Conservation (phyloP, 1,139 yeast genomes). For the Nakaseomyces uthaithaninus region DNA sequence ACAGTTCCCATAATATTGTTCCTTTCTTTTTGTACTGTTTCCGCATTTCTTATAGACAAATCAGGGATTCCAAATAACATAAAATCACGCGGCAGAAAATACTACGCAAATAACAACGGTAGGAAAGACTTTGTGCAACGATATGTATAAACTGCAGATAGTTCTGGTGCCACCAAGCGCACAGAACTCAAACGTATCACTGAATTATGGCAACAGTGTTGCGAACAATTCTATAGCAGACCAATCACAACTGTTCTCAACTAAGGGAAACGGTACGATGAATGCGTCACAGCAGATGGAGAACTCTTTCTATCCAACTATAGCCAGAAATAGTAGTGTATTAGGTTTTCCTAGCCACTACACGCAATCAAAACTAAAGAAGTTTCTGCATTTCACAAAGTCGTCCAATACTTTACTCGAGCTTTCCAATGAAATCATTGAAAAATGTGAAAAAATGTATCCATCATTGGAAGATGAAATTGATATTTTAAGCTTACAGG, state of each 20-base stretch:
- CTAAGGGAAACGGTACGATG: constrained; percentile 8
- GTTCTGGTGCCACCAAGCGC: constrained; percentile 25
- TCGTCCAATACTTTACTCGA: constrained; percentile 39
- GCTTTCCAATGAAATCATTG: constrained; percentile 43
- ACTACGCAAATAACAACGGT: too few species aligned
- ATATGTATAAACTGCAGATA: constrained; percentile 27
- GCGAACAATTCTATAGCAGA: constrained; percentile 5
- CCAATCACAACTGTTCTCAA: constrained; percentile 10
- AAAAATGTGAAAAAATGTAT: constrained; percentile 51
- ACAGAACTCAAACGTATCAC: constrained; percentile 10
- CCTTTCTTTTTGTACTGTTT: too few species aligned
- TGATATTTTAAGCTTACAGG: constrained; percentile 52
- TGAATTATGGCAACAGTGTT: constrained; percentile 4
- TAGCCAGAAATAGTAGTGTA: constrained; percentile 7
- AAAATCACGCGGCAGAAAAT: too few species aligned
- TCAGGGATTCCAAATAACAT: too few species aligned
- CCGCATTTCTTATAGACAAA: too few species aligned
- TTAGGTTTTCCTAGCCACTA: constrained; percentile 5
- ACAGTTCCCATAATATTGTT: too few species aligned
- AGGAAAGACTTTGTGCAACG: too few species aligned
- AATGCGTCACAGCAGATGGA: constrained; percentile 5
- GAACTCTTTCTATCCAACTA: neutral
- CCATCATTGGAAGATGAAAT: constrained; percentile 47
- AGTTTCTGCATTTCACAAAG: constrained; percentile 56
- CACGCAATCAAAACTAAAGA: constrained; percentile 31